Evolutionary conservation across 2,329 filamentous ascomycete genomes (phyloP).

Genomic region (Hortaea sp.): DNA sequence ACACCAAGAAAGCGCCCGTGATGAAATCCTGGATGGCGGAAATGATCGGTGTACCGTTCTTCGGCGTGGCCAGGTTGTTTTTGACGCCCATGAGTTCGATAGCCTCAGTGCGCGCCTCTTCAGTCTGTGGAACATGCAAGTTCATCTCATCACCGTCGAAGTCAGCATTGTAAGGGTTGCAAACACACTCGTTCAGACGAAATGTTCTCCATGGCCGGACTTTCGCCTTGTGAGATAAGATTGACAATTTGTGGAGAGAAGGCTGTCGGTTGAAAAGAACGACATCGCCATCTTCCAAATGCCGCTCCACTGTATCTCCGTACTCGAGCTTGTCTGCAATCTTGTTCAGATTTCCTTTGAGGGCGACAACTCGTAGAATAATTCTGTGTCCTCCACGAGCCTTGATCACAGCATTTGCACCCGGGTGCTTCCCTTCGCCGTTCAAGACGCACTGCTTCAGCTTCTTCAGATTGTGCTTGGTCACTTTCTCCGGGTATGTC

Average conservation of each 20-base stretch:
- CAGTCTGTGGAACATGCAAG: conserved; percentile 91
- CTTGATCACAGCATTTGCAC: conserved; percentile 73
- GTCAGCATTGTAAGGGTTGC: conserved; percentile 96
- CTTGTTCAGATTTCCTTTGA: conserved; percentile 47
- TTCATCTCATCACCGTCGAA: conserved; percentile 99
- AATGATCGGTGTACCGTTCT: conserved; percentile 96
- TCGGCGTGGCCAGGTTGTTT: conserved; percentile 88
- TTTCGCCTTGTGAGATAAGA: conserved; percentile 90
- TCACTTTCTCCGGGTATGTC: conserved; percentile 86
- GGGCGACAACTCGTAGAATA: conserved; percentile 49
- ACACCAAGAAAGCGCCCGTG: conserved; percentile 82
- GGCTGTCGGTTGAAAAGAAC: conserved; percentile 97
- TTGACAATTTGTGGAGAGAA: conserved; percentile 95
- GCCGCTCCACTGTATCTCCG: conserved; percentile 86
- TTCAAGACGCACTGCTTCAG: conserved; percentile 63
- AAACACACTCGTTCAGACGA: conserved; percentile 94
- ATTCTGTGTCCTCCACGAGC: conserved; percentile 61
- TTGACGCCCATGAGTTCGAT: conserved; percentile 97
- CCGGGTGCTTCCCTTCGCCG: conserved; percentile 71
- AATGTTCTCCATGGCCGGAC: conserved; percentile 93
- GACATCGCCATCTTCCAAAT: conserved; percentile 89
- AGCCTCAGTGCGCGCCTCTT: conserved; percentile 89
- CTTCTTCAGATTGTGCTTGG: conserved; percentile 76
- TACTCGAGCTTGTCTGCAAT: conserved; percentile 65
- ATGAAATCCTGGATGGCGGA: conserved; percentile 99